Conservation (phyloP, 805 yeast genomes). For the Hyphopichia homilentoma region DNA sequence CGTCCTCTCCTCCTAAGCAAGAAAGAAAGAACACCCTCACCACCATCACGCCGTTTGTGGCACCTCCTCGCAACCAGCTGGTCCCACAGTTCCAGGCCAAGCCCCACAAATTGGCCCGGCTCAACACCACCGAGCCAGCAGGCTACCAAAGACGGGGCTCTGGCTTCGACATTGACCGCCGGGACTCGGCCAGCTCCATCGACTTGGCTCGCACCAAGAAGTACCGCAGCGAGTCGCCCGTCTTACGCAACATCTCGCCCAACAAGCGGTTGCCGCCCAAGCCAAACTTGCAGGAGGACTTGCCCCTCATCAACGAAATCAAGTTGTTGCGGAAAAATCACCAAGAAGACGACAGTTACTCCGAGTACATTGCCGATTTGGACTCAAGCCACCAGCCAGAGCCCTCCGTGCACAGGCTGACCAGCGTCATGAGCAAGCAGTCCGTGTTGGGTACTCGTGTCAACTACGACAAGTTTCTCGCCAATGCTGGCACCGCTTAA, state of each 20-base stretch:
- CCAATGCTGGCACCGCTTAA: conserved; percentile 15
- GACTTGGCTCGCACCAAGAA: background rate
- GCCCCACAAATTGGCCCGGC: conserved; percentile 14
- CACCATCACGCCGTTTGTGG: conserved; percentile 19
- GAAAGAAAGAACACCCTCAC: conserved; percentile 17
- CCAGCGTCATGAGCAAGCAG: conserved; percentile 28
- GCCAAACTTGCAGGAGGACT: conserved; percentile 22
- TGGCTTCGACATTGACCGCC: conserved; percentile 1
- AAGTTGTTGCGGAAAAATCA: conserved; percentile 17
- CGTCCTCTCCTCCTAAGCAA: conserved; percentile 8
- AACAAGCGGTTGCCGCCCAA: conserved; percentile 15
- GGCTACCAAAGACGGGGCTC: background rate
- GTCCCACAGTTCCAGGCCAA: background rate
- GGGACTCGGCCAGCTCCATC: background rate
- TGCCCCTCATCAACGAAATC: conserved; percentile 36
- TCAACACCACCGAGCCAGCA: conserved; percentile 13
- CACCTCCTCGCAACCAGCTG: background rate
- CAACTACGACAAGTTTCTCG: conserved; percentile 35
- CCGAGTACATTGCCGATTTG: background rate
- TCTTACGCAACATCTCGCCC: background rate
- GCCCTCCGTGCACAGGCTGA: conserved; percentile 22
- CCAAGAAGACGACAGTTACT: conserved; percentile 4
- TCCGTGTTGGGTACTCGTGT: conserved; percentile 38
- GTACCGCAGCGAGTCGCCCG: background rate
- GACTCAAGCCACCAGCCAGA: too few species aligned